These are phyloP conservation scores for Haplosporangium sp. DNA, from an alignment of 371 early-diverging fungal species.

Conservation along the genomic window DNA sequence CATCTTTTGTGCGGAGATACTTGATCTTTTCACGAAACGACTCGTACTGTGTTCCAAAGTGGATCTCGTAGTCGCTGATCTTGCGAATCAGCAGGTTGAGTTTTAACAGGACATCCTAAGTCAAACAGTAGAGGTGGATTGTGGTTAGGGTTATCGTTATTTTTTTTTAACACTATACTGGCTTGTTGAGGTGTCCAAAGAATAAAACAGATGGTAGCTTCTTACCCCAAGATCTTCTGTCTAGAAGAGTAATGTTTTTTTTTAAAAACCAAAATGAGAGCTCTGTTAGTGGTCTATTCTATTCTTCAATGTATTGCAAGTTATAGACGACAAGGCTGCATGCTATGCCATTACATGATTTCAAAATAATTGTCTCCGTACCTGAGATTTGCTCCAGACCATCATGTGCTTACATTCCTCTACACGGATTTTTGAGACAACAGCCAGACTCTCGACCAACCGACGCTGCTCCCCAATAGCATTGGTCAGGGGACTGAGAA, in stretches of 20 bases:
- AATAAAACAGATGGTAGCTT: not conserved
- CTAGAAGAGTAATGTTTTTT: not conserved
- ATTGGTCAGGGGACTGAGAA: slow-evolving; percentile 32
- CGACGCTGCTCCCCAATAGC: slow-evolving; percentile 51
- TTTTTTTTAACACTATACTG: too few species aligned
- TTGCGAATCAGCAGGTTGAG: slow-evolving; percentile 53
- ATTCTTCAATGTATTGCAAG: not conserved
- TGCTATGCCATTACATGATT: too few species aligned
- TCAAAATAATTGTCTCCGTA: slow-evolving; percentile 5
- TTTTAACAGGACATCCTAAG: slow-evolving; percentile 48
- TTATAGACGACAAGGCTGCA: not conserved
- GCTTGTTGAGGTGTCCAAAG: not conserved
- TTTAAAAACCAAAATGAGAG: not conserved
- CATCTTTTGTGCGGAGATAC: slow-evolving; percentile 54
- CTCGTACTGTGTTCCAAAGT: slow-evolving; percentile 50
- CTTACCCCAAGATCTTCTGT: not conserved
- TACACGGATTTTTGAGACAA: slow-evolving; percentile 51
- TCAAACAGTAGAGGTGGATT: not conserved
- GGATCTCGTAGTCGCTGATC: slow-evolving; percentile 54
- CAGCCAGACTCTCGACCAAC: slow-evolving; percentile 40
- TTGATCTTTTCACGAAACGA: slow-evolving; percentile 54
- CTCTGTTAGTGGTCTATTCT: not conserved
- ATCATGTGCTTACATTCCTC: slow-evolving; percentile 57
- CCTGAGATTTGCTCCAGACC: slow-evolving; percentile 53
- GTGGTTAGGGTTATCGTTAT: not conserved